Conservation (phyloP, 345 rosid species). For the Gynandropsis gynandra region DNA sequence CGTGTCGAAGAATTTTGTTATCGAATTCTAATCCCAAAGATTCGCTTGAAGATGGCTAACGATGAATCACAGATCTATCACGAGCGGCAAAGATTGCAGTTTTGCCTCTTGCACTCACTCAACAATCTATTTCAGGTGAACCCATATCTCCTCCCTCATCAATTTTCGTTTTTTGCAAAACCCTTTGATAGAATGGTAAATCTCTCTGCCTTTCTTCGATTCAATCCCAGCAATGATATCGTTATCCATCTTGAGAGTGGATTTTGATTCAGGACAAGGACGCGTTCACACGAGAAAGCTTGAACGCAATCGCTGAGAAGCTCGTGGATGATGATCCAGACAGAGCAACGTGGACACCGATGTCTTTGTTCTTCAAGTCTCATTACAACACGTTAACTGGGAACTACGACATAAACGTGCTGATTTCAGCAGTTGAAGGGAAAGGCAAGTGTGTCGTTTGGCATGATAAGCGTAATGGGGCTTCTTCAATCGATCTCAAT, state of each 20-base stretch:
- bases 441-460: slow-evolving; percentile 59
- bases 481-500: slow-evolving; percentile 53
- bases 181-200: background rate
- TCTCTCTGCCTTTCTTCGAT: background rate
- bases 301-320: slow-evolving; percentile 55
- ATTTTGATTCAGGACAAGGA: slow-evolving; percentile 43
- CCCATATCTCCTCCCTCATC: background rate
- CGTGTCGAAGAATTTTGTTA: background rate
- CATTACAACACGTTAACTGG: slow-evolving; percentile 76
- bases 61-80: slow-evolving; percentile 48
- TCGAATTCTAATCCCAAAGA: slow-evolving; percentile 3
- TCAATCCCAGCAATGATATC: background rate
- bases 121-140: slow-evolving; percentile 91
- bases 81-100: slow-evolving; percentile 74
- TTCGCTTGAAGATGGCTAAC: slow-evolving; percentile 29
- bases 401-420: slow-evolving; percentile 78
- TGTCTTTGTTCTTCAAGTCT: slow-evolving; percentile 65
- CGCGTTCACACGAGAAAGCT: slow-evolving; percentile 52
- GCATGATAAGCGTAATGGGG: slow-evolving; percentile 68
- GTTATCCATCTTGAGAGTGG: background rate
- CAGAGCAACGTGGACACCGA: slow-evolving; percentile 57
- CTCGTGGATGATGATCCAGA: slow-evolving; percentile 52
- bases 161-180: background rate
- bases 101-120: slow-evolving; percentile 80
- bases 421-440: slow-evolving; percentile 62